Percentiles rank a stretch among this genome's conserved stretches.
phyloP scores from a whole-genome alignment of 495 filamentous ascomycete species.

The Sordaria brevicollis region DNA sequence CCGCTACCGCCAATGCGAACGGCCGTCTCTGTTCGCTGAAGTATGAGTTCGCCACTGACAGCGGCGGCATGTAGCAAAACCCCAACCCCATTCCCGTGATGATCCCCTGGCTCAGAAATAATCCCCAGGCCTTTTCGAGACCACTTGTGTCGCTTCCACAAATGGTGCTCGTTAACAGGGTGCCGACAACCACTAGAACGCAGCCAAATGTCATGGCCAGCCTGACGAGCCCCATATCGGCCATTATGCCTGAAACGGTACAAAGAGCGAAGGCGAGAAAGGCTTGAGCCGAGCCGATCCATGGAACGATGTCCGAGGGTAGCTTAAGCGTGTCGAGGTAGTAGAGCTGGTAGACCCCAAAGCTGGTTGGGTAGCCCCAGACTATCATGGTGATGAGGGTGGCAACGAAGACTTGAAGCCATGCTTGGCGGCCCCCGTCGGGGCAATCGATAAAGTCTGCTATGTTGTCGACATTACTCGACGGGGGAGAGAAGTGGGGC shows the following conservation, averaged over 20 bases:
- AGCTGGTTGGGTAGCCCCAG: conserved; percentile 33
- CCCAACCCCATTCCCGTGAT: conserved; percentile 32
- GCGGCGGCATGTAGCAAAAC: conserved; percentile 33
- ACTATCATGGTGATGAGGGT: conserved; percentile 30
- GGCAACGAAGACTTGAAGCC: conserved; percentile 32
- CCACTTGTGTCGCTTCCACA: conserved; percentile 2
- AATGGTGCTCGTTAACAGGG: conserved; percentile 34
- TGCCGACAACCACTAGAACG: conserved; percentile 29
- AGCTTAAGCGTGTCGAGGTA: conserved; percentile 33
- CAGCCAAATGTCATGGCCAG: conserved; percentile 24
- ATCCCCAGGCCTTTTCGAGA: conserved; percentile 27
- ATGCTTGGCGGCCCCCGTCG: conserved; percentile 31
- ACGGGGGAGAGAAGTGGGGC: background rate
- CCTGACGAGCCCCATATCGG: conserved; percentile 32
- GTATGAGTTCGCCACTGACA: conserved; percentile 31
- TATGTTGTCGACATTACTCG: background rate
- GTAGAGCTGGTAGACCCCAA: conserved; percentile 38
- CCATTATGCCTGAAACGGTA: conserved; percentile 28
- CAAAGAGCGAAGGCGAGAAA: conserved; percentile 32
- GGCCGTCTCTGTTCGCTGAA: conserved; percentile 24
- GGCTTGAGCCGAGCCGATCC: conserved; percentile 37
- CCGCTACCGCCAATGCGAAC: conserved; percentile 25
- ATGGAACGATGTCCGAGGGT: conserved; percentile 32
- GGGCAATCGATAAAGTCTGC: conserved; percentile 19
- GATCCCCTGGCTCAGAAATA: conserved; percentile 35